Evolutionary conservation across 495 filamentous ascomycete genomes (phyloP).

Genomic region (Xylaria acuta): DNA sequence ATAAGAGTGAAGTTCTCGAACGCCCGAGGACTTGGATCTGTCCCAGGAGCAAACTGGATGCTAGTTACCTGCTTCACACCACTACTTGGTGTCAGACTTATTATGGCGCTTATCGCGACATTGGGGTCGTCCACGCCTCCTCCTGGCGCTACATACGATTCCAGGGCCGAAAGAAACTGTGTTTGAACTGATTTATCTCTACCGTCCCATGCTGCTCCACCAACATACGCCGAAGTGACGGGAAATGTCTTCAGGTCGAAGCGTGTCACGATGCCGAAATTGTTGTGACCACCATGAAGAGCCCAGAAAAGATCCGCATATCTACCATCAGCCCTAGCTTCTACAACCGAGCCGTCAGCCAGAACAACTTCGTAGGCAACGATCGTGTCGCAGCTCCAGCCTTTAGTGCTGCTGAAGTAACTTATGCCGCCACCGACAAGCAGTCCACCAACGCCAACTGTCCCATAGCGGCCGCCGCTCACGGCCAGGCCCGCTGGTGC

Average conservation of each 20-base stretch:
- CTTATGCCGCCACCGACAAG: conserved; percentile 50
- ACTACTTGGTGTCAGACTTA: not conserved
- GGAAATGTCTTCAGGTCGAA: conserved; percentile 19
- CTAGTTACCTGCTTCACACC: not conserved
- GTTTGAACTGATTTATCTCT: not conserved
- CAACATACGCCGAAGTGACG: not conserved
- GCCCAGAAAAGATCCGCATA: conserved; percentile 60
- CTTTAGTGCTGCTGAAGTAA: conserved; percentile 51
- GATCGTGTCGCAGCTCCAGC: conserved; percentile 58
- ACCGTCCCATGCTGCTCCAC: not conserved
- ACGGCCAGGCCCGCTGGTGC: conserved; percentile 38
- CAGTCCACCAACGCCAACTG: conserved; percentile 45
- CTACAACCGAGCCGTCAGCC: conserved; percentile 50
- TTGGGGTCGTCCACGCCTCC: conserved; percentile 3
- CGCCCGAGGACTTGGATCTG: not conserved
- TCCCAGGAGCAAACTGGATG: conserved; percentile 5
- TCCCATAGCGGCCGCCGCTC: conserved; percentile 38
- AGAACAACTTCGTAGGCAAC: conserved; percentile 51
- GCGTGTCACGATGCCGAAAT: conserved; percentile 59
- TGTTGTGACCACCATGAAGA: conserved; percentile 56
- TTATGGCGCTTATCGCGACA: conserved; percentile 3
- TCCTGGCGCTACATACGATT: conserved; percentile 5
- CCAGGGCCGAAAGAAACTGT: not conserved
- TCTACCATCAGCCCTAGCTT: conserved; percentile 33
- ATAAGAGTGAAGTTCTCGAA: conserved; percentile 1